Conservation (phyloP, 257 asterid species). For the Cinchona pubescens region DNA sequence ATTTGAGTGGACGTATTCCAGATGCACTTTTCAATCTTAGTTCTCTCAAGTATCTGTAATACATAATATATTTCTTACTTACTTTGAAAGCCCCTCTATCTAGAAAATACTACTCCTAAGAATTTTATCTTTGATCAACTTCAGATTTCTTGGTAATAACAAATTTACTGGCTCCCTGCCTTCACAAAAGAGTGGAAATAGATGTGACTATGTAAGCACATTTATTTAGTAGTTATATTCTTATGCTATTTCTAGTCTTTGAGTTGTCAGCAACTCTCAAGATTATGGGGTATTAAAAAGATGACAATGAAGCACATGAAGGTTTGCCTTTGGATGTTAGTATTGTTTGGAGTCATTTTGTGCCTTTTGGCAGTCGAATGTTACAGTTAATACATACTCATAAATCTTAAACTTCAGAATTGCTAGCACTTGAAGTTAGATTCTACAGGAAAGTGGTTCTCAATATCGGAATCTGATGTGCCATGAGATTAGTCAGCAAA, state of each 20-base stretch:
- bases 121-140: slow-evolving; percentile 4
- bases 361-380: neutral
- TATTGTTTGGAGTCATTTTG: neutral
- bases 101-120: slow-evolving; percentile 1
- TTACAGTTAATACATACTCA: no score
- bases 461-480: neutral
- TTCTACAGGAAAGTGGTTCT: neutral
- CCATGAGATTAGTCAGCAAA: neutral
- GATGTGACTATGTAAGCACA: slow-evolving; percentile 45
- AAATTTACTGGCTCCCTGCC: slow-evolving; percentile 59
- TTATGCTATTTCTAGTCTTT: neutral
- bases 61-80: slow-evolving; percentile 10
- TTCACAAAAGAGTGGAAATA: slow-evolving; percentile 36
- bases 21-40: slow-evolving; percentile 50
- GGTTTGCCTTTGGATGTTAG: neutral
- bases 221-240: neutral
- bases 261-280: neutral
- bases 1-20: slow-evolving; percentile 57
- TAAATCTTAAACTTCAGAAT: neutral
- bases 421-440: neutral
- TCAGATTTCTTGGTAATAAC: slow-evolving; percentile 88
- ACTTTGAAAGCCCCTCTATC: neutral
- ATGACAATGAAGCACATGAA: neutral
- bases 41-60: slow-evolving; percentile 53
- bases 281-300: neutral